Evolutionary conservation across 164 flowering plant species (phyloP).

Genomic region (Berberis vulgaris): DNA sequence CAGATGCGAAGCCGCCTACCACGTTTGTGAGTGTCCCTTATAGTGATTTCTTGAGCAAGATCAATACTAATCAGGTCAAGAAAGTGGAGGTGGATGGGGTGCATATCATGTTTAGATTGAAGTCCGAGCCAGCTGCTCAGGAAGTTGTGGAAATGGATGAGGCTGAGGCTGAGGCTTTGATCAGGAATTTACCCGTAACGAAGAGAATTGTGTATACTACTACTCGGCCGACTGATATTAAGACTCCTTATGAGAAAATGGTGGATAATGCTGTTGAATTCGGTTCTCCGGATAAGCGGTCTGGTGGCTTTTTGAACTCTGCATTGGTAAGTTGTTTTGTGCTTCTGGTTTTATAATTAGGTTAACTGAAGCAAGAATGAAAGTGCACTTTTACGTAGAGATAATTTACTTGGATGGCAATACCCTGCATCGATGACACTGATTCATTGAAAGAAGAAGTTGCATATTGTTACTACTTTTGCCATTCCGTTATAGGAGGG

Average conservation of each 20-base stretch:
- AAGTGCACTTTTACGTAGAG: too few species aligned
- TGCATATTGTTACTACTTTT: too few species aligned
- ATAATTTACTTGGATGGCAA: too few species aligned
- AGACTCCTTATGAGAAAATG: constrained; percentile 95
- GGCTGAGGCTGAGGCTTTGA: constrained; percentile 55
- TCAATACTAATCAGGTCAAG: constrained; percentile 65
- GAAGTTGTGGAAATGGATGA: constrained; percentile 27
- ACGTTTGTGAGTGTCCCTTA: constrained; percentile 73
- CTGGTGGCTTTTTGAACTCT: constrained; percentile 79
- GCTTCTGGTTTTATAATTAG: too few species aligned
- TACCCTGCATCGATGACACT: too few species aligned
- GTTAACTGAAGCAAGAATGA: too few species aligned
- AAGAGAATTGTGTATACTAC: constrained; percentile 78
- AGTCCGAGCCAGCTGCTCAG: constrained; percentile 19
- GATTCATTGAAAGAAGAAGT: too few species aligned
- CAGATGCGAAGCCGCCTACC: constrained; percentile 64
- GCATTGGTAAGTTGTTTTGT: constrained; percentile 43
- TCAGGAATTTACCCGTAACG: constrained; percentile 54
- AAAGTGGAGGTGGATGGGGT: constrained; percentile 96
- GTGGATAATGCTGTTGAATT: constrained; percentile 88
- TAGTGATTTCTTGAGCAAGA: constrained; percentile 84
- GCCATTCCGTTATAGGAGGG: too few species aligned
- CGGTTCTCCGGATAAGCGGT: constrained; percentile 96
- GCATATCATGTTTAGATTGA: constrained; percentile 80
- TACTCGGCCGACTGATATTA: constrained; percentile 80